Evolutionary conservation across 1,139 yeast species (phyloP).

Genomic region (Meyerozyma athensensis): DNA sequence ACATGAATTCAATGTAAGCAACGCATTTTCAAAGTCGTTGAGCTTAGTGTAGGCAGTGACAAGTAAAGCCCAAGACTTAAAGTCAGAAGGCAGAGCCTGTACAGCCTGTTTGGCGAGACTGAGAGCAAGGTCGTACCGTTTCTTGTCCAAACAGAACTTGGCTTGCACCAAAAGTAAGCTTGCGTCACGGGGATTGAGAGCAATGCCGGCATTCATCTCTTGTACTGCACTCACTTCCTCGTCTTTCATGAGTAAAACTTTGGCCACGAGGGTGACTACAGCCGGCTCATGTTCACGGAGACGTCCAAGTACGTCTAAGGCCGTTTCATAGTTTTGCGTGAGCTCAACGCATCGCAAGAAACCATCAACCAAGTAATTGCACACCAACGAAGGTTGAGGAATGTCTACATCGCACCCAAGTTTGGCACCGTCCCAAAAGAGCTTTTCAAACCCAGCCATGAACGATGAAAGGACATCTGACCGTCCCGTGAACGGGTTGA

Average conservation of each 20-base stretch:
- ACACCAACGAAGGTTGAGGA: slow-evolving; percentile 63
- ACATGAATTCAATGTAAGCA: slow-evolving; percentile 80
- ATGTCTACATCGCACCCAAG: slow-evolving; percentile 65
- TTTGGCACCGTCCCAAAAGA: slow-evolving; percentile 63
- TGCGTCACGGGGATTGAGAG: slow-evolving; percentile 58
- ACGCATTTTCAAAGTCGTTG: slow-evolving; percentile 70
- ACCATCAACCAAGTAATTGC: slow-evolving; percentile 76
- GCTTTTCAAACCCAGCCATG: slow-evolving; percentile 53
- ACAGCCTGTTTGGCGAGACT: slow-evolving; percentile 72
- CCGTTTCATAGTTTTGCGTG: slow-evolving; percentile 59
- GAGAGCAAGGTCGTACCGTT: slow-evolving; percentile 66
- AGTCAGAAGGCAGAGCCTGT: slow-evolving; percentile 79
- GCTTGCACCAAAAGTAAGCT: slow-evolving; percentile 60
- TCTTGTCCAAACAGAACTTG: slow-evolving; percentile 62
- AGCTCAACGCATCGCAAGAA: slow-evolving; percentile 59
- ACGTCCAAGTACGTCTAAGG: slow-evolving; percentile 48
- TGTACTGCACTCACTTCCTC: slow-evolving; percentile 78
- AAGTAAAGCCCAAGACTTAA: slow-evolving; percentile 74
- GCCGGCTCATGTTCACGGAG: slow-evolving; percentile 43
- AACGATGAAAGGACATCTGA: slow-evolving; percentile 50
- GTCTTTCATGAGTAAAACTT: slow-evolving; percentile 52
- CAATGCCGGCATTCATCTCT: slow-evolving; percentile 57
- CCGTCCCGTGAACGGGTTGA: slow-evolving; percentile 52
- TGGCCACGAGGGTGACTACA: slow-evolving; percentile 53
- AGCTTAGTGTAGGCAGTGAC: slow-evolving; percentile 68